Evolutionary conservation across 192 early-diverging fungal species (phyloP), one percentile per base, ranked within the genome.

Genomic region (Diversispora epigaea): DNA sequence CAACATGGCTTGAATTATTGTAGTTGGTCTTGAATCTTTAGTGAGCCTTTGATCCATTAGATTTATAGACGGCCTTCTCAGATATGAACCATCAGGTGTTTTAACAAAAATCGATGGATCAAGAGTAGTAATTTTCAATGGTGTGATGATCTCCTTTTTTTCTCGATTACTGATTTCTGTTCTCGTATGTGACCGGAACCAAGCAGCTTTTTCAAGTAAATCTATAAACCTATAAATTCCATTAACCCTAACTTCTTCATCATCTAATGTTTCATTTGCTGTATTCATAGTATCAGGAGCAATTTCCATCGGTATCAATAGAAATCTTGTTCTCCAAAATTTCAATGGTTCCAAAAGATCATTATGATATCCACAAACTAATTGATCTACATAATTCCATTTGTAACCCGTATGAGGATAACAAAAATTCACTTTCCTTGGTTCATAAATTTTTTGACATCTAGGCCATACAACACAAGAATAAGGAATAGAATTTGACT

Each of bases 311-410:
- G 97, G 97, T 54, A 98, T 92, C 32, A 99, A 79, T 39, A 97
- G 83, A 78, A 97, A 98, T 3, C 97, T 85, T 0, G 94, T 88
- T 9, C 96, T 83, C 93, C 93, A 96, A 80, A 92, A 99, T 70
- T 89, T 84, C 11, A 94, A 73, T 14, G 87, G 83, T 68, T 95
- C 93, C 0, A 86, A 93, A 60, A 95, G 82, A 25, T 90, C 90
- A 39, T 93, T 89, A 76, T 92, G 89, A 71, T 94, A 91, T 45
- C 96, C 96, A 19, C 92, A 85, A n/a, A 97, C 90, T 39, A 96
- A 81, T 66, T 92, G 91, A 80, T 99, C 97, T 39, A 97, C 83
- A 54, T 91, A 93, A 76, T 97, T 99, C 97, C 97, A 99, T 45
- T 92, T 91, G 79, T 96, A 95, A 54, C 89, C 84, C 4, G 89